Conservation (phyloP, 768 basidiomycete species). For the Naganishia vishniacii region DNA sequence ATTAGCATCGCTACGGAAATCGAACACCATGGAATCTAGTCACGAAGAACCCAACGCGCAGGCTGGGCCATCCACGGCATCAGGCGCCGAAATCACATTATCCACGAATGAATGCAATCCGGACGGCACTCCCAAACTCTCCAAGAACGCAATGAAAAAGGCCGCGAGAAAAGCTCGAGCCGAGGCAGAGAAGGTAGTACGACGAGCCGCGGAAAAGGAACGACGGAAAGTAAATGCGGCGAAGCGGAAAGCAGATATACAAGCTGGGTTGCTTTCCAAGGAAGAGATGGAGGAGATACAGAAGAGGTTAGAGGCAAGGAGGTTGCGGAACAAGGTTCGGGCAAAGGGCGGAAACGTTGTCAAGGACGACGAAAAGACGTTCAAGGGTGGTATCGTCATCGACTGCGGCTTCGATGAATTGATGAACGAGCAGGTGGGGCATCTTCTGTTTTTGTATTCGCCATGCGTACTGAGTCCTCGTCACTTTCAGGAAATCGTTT, state of each 20-base stretch:
- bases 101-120: background rate
- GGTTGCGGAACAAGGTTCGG: constrained; percentile 28
- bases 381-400: constrained; percentile 50
- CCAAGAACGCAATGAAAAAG: constrained; percentile 43
- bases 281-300: constrained; percentile 41
- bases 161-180: constrained; percentile 37
- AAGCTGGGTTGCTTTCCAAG: constrained; percentile 26
- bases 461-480: background rate
- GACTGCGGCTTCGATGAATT: constrained; percentile 88
- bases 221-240: constrained; percentile 60
- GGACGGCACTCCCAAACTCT: constrained; percentile 26
- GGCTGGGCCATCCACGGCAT: background rate
- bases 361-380: constrained; percentile 33
- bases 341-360: constrained; percentile 63
- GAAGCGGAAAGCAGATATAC: constrained; percentile 37
- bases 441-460: background rate
- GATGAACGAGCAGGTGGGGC: constrained; percentile 83
- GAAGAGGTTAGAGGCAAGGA: constrained; percentile 37
- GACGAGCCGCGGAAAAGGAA: constrained; percentile 40
- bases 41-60: constrained; percentile 1
- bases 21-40: background rate
- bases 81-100: constrained; percentile 35
- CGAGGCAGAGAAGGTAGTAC: constrained; percentile 22
- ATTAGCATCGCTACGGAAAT: no score
- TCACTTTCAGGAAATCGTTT: constrained; percentile 70